A percentile compares a stretch with the other conserved stretches of the same genome.
Evolutionary conservation across 768 basidiomycete species (phyloP).

Genomic region (Leccinum broughii): DNA sequence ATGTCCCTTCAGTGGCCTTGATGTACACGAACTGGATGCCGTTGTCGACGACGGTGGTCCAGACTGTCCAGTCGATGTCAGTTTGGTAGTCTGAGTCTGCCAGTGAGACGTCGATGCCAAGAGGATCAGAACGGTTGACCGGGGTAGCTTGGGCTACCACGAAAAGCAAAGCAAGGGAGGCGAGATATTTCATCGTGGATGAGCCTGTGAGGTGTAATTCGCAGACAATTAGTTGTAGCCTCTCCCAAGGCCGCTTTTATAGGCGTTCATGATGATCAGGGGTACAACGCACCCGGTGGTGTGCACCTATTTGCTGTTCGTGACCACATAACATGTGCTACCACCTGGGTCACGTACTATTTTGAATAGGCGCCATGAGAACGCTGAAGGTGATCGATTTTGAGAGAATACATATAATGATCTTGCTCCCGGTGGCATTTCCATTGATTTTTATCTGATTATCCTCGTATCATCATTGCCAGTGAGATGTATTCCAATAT

Average conservation of each 20-base stretch:
- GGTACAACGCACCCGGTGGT: not conserved
- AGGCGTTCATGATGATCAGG: not conserved
- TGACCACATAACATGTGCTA: constrained; percentile 18
- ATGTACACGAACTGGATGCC: constrained; percentile 60
- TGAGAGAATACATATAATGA: not conserved
- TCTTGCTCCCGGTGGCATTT: not conserved
- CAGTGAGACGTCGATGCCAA: constrained; percentile 64
- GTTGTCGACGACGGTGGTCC: constrained; percentile 47
- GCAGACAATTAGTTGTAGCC: not conserved
- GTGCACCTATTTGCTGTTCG: not conserved
- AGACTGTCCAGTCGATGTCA: constrained; percentile 42
- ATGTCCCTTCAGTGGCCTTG: constrained; percentile 67
- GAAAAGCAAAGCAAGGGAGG: constrained; percentile 16
- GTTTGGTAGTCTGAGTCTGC: constrained; percentile 46
- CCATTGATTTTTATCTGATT: not conserved
- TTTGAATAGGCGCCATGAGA: constrained; percentile 10
- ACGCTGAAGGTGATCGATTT: not conserved
- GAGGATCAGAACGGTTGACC: constrained; percentile 37
- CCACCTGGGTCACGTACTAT: not conserved
- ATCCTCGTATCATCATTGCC: not conserved
- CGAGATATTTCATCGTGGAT: constrained; percentile 22
- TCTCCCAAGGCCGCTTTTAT: constrained; percentile 14
- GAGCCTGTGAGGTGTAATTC: not conserved
- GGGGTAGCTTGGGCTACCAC: constrained; percentile 16
- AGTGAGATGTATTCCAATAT: not conserved